Conservation (phyloP, 2,329 filamentous ascomycete genomes). For the Pseudomassariella vexata region DNA sequence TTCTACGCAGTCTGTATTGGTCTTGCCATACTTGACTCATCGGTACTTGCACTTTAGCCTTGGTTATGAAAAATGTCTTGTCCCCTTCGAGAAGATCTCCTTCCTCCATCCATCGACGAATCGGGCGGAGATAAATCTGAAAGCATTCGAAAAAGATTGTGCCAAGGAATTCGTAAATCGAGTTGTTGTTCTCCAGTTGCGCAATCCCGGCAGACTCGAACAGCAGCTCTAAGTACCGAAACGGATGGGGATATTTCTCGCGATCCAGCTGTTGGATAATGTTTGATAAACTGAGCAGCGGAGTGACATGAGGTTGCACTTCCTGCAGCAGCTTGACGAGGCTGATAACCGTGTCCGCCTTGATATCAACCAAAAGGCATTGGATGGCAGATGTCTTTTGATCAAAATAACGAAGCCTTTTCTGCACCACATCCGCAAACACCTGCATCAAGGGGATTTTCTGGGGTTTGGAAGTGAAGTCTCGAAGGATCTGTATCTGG, state of each 20-base stretch:
- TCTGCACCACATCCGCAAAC: conserved; percentile 59
- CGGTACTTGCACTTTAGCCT: conserved; percentile 50
- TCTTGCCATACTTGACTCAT: conserved; percentile 68
- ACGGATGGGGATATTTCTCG: conserved; percentile 46
- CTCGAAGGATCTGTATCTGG: conserved; percentile 38
- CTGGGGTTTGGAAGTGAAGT: conserved; percentile 37
- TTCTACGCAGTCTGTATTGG: conserved; percentile 62
- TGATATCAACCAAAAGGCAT: conserved; percentile 48
- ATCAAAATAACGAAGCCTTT: conserved; percentile 54
- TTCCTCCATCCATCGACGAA: conserved; percentile 78
- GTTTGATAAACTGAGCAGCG: conserved; percentile 54
- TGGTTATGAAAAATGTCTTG: conserved; percentile 69
- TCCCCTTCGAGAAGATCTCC: conserved; percentile 63
- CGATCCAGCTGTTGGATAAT: conserved; percentile 54
- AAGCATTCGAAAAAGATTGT: conserved; percentile 76
- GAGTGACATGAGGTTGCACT: conserved; percentile 44
- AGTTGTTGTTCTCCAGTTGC: conserved; percentile 62
- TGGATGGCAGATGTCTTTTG: conserved; percentile 53
- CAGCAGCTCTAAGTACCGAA: conserved; percentile 72
- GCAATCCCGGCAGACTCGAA: conserved; percentile 64
- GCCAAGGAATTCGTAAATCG: conserved; percentile 57
- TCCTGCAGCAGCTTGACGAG: conserved; percentile 57
- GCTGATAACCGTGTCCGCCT: conserved; percentile 55
- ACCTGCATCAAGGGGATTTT: conserved; percentile 60
- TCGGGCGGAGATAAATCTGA: conserved; percentile 72